phyloP scores from a whole-genome alignment of 2,329 filamentous ascomycete species.

The Xylariaceae sp. region DNA sequence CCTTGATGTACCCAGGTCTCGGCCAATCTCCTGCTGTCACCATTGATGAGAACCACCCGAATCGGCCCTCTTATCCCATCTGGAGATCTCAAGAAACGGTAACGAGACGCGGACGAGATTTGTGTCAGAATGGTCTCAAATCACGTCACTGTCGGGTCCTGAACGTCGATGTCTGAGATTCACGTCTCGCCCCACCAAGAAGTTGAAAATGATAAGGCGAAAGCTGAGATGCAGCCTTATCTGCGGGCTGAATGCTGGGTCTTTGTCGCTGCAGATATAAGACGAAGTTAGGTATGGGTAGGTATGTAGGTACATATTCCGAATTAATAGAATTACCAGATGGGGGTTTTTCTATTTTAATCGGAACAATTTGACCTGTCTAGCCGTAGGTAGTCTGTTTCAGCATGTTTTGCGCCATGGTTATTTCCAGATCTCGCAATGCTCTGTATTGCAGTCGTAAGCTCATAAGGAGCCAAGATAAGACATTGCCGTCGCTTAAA shows the following conservation, averaged over 20 bases:
- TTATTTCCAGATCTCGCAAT: too few species aligned
- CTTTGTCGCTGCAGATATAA: background rate
- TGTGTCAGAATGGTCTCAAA: background rate
- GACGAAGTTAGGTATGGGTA: too few species aligned
- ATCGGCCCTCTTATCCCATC: background rate
- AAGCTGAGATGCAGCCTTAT: slow-evolving; percentile 13
- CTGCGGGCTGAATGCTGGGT: slow-evolving; percentile 2
- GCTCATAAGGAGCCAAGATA: too few species aligned
- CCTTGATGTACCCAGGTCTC: background rate
- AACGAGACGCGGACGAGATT: background rate
- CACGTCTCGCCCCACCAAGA: slow-evolving; percentile 8
- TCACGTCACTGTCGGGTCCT: background rate
- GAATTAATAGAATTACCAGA: too few species aligned
- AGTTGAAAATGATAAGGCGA: slow-evolving; percentile 5
- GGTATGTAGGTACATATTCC: background rate
- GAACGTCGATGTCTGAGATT: background rate
- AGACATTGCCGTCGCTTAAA: background rate
- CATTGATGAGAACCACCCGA: background rate
- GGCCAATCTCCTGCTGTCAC: background rate
- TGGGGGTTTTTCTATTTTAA: too few species aligned
- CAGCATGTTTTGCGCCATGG: too few species aligned
- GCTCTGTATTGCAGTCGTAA: too few species aligned
- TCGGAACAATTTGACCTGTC: too few species aligned
- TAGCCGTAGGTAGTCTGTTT: too few species aligned
- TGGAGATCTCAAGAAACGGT: background rate